Base-by-base conservation (phyloP, 495 filamentous ascomycete species). In the Penicillium simplicissimum region DNA sequence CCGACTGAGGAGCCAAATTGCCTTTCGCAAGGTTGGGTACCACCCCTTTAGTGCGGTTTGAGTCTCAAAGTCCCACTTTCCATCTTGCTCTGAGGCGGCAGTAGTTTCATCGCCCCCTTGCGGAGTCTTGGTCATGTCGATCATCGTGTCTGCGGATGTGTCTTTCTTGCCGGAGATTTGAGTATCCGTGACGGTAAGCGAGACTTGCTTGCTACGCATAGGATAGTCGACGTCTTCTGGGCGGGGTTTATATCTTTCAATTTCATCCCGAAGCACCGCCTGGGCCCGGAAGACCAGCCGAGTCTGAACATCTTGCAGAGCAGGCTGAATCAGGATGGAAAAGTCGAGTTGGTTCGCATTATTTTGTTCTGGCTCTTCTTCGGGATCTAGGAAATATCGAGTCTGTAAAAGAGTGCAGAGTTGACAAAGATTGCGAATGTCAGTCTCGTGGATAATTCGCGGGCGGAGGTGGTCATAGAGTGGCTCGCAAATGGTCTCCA, bases 401-500 rank as follows among this genome's bases (percentile, higher is more conserved):
- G 90, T 90, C 64, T 93, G 91, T 11, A 97, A 77, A 71, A 93
- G 82, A 9, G 87, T 88, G 57, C 92, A 88, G 1, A 97, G 76
- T 65, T 91, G 89, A 74, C 92, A 96, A 4, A 94, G 83, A 76
- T 89, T 85, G 77, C 92, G 66, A 63, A 89, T 78, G 76, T 84
- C 84, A 19, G 81, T 87, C 68, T 91, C 89, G 62, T 88, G 87
- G 45, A 90, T 88, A 23, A 86, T 90, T 34, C 83, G 78, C 8
- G 89, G 89, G 35, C 86, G 81, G 23, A 92, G 77, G 63, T 89
- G 79, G 59, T 92, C 89, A 64, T 90, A 90, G n/a, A 91, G 74
- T 9, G 89, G 87, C 72, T 91, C 89, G 65, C 87, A 90, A 34
- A 91, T 81, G 4, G 87, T 82, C 59, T 91, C 88, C 0, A 92